These are phyloP conservation scores for Trametes coccinea DNA, from an alignment of 768 basidiomycete species.

Conservation along the genomic window DNA sequence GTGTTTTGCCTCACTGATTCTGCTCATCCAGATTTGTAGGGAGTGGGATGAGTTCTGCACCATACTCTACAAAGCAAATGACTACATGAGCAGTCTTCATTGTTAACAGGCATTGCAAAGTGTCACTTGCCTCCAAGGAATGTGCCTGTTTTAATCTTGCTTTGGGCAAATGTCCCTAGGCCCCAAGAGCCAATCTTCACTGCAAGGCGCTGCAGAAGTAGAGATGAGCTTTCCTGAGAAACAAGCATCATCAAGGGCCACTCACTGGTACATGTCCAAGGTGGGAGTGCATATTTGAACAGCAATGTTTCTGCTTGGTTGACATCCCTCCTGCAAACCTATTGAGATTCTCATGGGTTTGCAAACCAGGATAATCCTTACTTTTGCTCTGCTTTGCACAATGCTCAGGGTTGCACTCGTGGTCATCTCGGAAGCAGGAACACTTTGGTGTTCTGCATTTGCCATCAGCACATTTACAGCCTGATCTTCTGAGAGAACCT, in stretches of 20 bases:
- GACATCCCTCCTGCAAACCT: neutral
- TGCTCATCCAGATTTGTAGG: neutral
- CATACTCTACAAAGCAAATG: conserved; percentile 19
- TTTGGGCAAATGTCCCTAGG: conserved; percentile 47
- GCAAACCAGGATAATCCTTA: neutral
- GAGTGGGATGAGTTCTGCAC: conserved; percentile 14
- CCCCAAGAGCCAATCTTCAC: conserved; percentile 41
- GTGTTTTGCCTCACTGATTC: neutral
- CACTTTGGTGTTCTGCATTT: neutral
- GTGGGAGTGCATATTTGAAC: conserved; percentile 1
- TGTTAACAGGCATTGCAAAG: neutral
- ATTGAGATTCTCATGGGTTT: no score
- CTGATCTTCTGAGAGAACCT: neutral
- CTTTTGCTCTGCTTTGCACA: neutral
- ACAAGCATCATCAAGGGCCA: neutral
- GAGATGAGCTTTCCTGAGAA: neutral
- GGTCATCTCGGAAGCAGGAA: neutral
- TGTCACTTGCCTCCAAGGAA: conserved; percentile 36
- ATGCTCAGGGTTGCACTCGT: conserved; percentile 7
- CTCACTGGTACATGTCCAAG: neutral
- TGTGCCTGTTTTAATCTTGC: conserved; percentile 24
- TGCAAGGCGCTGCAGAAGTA: conserved; percentile 22
- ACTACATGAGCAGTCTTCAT: no score
- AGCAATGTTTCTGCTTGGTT: neutral
- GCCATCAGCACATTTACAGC: neutral